Conservation (phyloP, 1,284 basidiomycete genomes). For the Fomitopsis pinicola region DNA sequence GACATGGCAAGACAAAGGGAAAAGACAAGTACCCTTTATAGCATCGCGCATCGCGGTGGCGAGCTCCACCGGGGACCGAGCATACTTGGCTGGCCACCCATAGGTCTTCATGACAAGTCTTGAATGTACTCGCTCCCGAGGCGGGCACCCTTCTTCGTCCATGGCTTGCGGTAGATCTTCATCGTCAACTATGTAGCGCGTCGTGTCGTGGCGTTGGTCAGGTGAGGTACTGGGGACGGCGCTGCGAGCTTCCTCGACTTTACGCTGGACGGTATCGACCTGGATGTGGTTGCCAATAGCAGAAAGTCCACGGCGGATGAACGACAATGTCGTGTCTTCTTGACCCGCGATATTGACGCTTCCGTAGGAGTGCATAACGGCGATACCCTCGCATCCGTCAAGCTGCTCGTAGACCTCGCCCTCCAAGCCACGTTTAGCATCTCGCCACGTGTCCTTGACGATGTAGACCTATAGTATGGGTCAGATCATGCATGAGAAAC, state of each 20-base stretch:
- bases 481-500: background rate
- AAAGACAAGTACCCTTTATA: no score
- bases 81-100: background rate
- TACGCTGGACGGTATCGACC: no score
- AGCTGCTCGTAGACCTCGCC: constrained; percentile 4
- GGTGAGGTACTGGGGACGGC: no score
- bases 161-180: background rate
- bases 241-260: no score
- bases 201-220: no score
- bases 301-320: no score
- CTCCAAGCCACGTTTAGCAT: constrained; percentile 6
- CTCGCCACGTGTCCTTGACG: constrained; percentile 9
- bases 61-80: background rate
- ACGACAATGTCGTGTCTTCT: background rate
- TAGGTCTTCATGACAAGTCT: background rate
- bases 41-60: background rate
- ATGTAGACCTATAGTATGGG: constrained; percentile 1
- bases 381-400: background rate
- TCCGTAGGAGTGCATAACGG: background rate
- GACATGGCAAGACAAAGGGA: background rate
- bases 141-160: background rate
- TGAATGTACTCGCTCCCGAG: background rate
- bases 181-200: background rate
- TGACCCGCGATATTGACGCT: background rate
- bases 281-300: no score